Conservation (phyloP, 2,329 filamentous ascomycete genomes). For the Pyricularia grisea region DNA sequence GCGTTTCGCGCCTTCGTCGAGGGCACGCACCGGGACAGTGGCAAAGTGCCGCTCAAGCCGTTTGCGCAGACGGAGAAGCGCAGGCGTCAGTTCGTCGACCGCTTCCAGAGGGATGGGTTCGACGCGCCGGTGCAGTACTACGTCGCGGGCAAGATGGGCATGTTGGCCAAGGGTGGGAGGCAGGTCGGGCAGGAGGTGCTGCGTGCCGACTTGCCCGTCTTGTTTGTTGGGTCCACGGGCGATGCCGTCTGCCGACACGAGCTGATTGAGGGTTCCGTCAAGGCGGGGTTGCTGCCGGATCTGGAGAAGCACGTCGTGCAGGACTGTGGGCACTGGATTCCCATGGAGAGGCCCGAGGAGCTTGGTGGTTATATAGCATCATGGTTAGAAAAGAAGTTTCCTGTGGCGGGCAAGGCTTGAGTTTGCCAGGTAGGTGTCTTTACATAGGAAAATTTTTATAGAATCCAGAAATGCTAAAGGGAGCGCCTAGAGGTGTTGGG, state of each 20-base stretch:
- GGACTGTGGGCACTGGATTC: constrained; percentile 19
- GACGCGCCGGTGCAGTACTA: constrained; percentile 20
- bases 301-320: constrained; percentile 14
- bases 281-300: constrained; percentile 15
- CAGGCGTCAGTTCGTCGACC: constrained; percentile 16
- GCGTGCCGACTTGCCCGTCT: constrained; percentile 14
- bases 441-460: too few relatives aligned
- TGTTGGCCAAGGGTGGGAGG: constrained; percentile 15
- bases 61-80: constrained; percentile 17
- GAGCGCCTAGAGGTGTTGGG: neutral
- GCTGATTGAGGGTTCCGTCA: constrained; percentile 10
- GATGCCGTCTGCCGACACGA: constrained; percentile 18
- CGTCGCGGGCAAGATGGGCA: constrained; percentile 9
- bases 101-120: constrained; percentile 17
- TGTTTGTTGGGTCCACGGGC: constrained; percentile 16
- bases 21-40: constrained; percentile 8
- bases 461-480: neutral
- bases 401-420: neutral
- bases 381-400: neutral
- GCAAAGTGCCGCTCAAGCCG: constrained; percentile 14
- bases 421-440: neutral
- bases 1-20: constrained; percentile 20
- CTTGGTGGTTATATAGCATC: constrained; percentile 9
- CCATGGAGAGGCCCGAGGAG: constrained; percentile 18
- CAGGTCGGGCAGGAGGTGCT: constrained; percentile 10